Percentiles rank a stretch among this genome's conserved stretches.
Evolutionary conservation across 2,329 filamentous ascomycete genomes (phyloP).

Genomic region (Aspergillus japonicus): DNA sequence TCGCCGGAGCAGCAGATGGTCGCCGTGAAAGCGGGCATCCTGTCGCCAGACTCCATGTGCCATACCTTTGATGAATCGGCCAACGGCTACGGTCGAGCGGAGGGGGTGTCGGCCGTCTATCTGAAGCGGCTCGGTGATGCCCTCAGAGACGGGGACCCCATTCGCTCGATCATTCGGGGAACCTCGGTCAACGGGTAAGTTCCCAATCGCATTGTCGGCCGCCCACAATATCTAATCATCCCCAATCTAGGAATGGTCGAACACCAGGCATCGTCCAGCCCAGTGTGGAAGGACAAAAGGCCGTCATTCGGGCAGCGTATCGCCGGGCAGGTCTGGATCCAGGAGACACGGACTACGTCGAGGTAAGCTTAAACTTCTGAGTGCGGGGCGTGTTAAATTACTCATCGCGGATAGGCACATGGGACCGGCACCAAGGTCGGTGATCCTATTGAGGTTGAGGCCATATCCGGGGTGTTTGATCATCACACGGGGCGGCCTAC

Average conservation of each 20-base stretch:
- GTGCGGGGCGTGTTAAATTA: slow-evolving; percentile 20
- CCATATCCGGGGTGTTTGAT: slow-evolving; percentile 13
- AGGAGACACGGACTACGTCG: slow-evolving; percentile 31
- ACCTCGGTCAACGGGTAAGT: slow-evolving; percentile 9
- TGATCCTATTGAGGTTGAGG: no score
- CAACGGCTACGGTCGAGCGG: slow-evolving; percentile 7
- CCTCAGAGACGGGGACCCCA: not conserved
- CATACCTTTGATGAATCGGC: slow-evolving; percentile 3
- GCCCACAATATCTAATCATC: no score
- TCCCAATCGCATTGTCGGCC: no score
- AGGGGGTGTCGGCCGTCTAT: slow-evolving; percentile 1
- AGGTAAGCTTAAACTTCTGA: slow-evolving; percentile 43
- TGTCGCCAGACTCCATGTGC: slow-evolving; percentile 31
- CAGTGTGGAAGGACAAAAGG: slow-evolving; percentile 35
- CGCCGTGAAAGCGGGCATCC: slow-evolving; percentile 30
- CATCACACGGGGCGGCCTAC: slow-evolving; percentile 13
- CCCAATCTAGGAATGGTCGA: not conserved
- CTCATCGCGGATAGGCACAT: no score
- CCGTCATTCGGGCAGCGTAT: slow-evolving; percentile 41
- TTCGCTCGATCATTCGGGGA: slow-evolving; percentile 17
- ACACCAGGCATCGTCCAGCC: slow-evolving; percentile 27
- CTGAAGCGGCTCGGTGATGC: slow-evolving; percentile 4
- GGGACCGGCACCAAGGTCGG: no score
- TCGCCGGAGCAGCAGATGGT: slow-evolving; percentile 21
- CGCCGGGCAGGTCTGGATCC: slow-evolving; percentile 36